Percentiles rank a stretch among this genome's conserved stretches.
These are phyloP conservation scores for Agastache rugosa DNA, from an alignment of 257 asterid genomes.

Conservation along the genomic window DNA sequence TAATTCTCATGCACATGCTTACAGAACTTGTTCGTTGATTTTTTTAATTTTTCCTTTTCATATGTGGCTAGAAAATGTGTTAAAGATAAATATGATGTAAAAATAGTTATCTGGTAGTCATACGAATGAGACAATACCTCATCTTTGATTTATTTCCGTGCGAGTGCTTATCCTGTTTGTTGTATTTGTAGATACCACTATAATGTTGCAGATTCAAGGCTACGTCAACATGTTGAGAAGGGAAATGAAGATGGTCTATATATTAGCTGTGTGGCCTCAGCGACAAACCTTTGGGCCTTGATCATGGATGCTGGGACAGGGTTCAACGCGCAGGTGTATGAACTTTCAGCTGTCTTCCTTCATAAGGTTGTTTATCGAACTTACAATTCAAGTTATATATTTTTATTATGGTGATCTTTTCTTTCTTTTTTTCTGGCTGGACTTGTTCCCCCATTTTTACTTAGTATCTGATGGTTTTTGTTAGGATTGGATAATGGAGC, in stretches of 20 bases:
- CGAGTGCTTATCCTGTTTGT: conserved; percentile 14
- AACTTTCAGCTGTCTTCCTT: conserved; percentile 88
- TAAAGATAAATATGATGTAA: background rate
- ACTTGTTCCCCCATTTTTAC: conserved; percentile 2
- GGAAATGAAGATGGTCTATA: conserved; percentile 94
- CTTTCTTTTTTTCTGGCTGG: background rate
- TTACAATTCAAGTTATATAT: conserved; percentile 17
- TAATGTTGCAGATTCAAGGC: conserved; percentile 83
- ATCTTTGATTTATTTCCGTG: conserved; percentile 12
- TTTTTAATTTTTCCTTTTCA: background rate
- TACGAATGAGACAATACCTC: conserved; percentile 2
- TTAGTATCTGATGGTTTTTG: conserved; percentile 4
- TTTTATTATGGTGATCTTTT: background rate
- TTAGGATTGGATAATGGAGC: conserved; percentile 99
- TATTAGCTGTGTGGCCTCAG: conserved; percentile 93
- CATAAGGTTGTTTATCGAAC: conserved; percentile 66
- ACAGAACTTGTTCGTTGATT: background rate
- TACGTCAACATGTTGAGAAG: conserved; percentile 83
- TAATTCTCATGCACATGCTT: background rate
- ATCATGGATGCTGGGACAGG: conserved; percentile 99
- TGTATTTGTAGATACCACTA: conserved; percentile 69
- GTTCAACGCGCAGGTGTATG: conserved; percentile 84
- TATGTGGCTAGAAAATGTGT: background rate
- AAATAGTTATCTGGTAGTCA: background rate
- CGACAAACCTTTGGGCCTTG: conserved; percentile 94